Percentiles rank a stretch among this genome's conserved stretches.
Evolutionary conservation across 306 rosid genomes (phyloP).

Genomic region (Gastrolobium villosum): DNA sequence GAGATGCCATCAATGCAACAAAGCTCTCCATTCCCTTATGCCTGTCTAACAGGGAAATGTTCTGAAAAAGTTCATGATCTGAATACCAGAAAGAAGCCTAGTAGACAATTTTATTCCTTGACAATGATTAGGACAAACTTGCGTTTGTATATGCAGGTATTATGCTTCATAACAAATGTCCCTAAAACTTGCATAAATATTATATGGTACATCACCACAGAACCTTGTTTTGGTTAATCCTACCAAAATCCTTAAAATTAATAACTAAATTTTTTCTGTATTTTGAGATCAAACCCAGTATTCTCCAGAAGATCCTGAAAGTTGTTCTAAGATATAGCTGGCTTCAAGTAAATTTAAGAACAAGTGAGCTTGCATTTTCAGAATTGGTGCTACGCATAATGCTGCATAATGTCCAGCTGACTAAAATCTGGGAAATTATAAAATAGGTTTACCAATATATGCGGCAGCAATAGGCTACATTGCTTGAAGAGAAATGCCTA

Average conservation of each 20-base stretch:
- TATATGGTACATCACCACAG: not conserved
- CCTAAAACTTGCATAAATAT: not conserved
- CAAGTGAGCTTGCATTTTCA: not conserved
- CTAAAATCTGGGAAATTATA: not conserved
- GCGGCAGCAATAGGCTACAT: constrained; percentile 3
- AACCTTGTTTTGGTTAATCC: not conserved
- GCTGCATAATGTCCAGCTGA: not conserved
- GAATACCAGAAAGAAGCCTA: not conserved
- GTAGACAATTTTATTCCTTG: not conserved
- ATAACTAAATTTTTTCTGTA: not conserved
- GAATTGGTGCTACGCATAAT: not conserved
- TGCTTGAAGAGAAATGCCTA: not conserved
- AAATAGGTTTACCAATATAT: not conserved
- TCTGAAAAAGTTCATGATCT: not conserved
- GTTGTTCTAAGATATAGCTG: not conserved
- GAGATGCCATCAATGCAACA: not conserved
- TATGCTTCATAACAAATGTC: not conserved
- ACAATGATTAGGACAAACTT: not conserved
- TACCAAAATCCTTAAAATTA: not conserved
- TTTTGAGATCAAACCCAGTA: not conserved
- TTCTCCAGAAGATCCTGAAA: not conserved
- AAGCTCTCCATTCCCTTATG: not conserved
- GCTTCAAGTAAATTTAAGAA: not conserved
- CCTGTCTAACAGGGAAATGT: not conserved
- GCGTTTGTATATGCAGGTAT: not conserved